Conservation (phyloP, 768 basidiomycete species). For the Rossbeevera mucosa region DNA sequence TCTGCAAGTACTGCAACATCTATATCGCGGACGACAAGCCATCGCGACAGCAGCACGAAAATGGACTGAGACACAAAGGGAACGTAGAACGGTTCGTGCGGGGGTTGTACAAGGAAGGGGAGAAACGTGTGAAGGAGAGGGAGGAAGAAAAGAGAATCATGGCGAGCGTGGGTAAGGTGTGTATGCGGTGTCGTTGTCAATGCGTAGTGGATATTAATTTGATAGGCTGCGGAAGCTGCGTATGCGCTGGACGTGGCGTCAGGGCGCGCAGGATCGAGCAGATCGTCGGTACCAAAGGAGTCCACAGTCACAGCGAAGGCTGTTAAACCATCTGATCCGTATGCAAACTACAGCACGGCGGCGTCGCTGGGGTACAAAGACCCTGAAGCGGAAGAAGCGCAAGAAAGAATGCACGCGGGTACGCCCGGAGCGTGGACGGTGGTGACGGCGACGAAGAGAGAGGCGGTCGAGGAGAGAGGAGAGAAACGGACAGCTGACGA, state of each 20-base stretch:
- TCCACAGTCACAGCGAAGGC: slow-evolving; percentile 36
- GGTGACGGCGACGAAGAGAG: slow-evolving; percentile 43
- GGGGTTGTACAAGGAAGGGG: slow-evolving; percentile 88
- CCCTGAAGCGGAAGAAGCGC: slow-evolving; percentile 68
- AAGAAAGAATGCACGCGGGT: slow-evolving; percentile 59
- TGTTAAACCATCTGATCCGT: slow-evolving; percentile 57
- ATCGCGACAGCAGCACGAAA: slow-evolving; percentile 88
- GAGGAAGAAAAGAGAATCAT: slow-evolving; percentile 89
- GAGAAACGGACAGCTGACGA: slow-evolving; percentile 35
- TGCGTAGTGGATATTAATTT: background rate
- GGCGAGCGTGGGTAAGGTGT: slow-evolving; percentile 75
- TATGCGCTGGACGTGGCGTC: slow-evolving; percentile 75
- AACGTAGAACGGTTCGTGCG: slow-evolving; percentile 90
- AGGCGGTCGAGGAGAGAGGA: slow-evolving; percentile 5
- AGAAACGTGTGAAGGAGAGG: slow-evolving; percentile 77
- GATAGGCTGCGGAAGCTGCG: slow-evolving; percentile 73
- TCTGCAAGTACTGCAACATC: slow-evolving; percentile 96
- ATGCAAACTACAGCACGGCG: slow-evolving; percentile 84
- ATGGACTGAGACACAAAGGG: slow-evolving; percentile 89
- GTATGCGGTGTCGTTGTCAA: background rate
- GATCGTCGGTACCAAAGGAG: slow-evolving; percentile 9
- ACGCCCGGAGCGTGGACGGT: slow-evolving; percentile 76
- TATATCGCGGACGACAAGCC: slow-evolving; percentile 96
- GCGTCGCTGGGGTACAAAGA: slow-evolving; percentile 77
- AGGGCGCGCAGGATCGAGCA: slow-evolving; percentile 41